A percentile compares a stretch with the other conserved stretches of the same genome.
Conservation (phyloP, 108 stramenopile species). For the Nitzschia sp. region DNA sequence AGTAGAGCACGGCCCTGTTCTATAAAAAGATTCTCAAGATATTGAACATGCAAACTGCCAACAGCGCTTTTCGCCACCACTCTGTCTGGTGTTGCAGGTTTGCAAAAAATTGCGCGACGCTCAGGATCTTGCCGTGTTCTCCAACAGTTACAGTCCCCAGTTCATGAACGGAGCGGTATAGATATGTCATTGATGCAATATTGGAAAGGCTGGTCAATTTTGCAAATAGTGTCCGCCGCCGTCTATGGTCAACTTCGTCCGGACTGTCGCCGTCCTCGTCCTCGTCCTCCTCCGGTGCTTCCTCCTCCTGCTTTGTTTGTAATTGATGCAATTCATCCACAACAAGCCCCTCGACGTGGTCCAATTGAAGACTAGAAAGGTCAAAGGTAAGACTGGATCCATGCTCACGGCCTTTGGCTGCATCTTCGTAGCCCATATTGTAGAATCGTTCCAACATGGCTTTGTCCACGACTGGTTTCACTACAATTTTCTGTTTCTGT, state of each 20-base stretch:
- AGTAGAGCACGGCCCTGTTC: too few relatives aligned
- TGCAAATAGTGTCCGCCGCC: neutral
- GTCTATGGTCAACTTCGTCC: neutral
- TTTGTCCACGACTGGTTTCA: constrained; percentile 9
- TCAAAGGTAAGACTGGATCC: constrained; percentile 34
- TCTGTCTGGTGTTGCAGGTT: constrained; percentile 38
- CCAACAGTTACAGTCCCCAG: constrained; percentile 45
- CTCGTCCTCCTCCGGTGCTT: neutral
- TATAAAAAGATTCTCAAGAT: constrained; percentile 36
- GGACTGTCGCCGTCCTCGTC: neutral
- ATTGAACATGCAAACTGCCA: constrained; percentile 44
- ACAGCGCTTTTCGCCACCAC: constrained; percentile 36
- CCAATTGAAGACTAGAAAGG: neutral
- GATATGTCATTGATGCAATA: constrained; percentile 29
- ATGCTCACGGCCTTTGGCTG: constrained; percentile 20
- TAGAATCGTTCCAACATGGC: constrained; percentile 43
- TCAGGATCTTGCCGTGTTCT: constrained; percentile 25
- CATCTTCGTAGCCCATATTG: constrained; percentile 62
- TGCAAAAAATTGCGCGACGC: constrained; percentile 29
- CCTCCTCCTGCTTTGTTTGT: neutral
- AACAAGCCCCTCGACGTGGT: neutral
- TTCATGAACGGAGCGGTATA: constrained; percentile 36
- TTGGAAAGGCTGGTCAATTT: constrained; percentile 19
- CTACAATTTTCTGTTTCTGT: too few relatives aligned
- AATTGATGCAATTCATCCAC: too few relatives aligned